Percentiles rank a stretch among this genome's conserved stretches.
phyloP scores from a whole-genome alignment of 2,329 filamentous ascomycete species.

The Dendrostoma leiphaemia region DNA sequence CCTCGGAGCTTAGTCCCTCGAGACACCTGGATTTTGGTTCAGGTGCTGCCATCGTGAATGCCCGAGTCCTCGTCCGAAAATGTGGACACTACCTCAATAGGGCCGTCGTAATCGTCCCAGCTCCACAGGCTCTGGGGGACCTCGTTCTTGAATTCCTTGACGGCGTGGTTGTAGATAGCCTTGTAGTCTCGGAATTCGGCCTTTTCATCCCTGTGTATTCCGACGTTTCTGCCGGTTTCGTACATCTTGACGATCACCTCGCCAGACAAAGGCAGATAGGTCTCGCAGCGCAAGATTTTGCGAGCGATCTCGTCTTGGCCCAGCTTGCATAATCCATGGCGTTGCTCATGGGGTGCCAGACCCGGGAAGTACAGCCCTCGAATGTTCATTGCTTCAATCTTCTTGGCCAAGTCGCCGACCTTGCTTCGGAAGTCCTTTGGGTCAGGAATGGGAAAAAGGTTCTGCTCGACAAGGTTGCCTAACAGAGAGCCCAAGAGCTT shows the following conservation, averaged over 20 bases:
- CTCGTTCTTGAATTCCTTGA: conserved; percentile 5
- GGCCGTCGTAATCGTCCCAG: conserved; percentile 3
- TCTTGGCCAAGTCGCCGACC: conserved; percentile 3
- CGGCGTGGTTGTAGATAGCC: not conserved
- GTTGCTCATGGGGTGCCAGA: conserved; percentile 12
- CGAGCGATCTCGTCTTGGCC: conserved; percentile 10
- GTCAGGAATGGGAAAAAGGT: conserved; percentile 14
- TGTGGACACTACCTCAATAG: not conserved
- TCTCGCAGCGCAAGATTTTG: not conserved
- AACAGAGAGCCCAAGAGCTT: conserved; percentile 18
- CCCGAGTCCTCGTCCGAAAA: conserved; percentile 3
- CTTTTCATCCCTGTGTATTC: not conserved
- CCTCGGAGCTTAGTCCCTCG: not conserved
- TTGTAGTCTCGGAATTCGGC: conserved; percentile 15
- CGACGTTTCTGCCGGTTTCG: conserved; percentile 5
- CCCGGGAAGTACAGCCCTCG: conserved; percentile 10
- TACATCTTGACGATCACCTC: conserved; percentile 13
- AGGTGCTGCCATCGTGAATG: not conserved
- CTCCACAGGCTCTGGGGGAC: conserved; percentile 9
- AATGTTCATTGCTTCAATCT: conserved; percentile 11
- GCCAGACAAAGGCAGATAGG: conserved; percentile 6
- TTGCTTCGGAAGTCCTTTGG: conserved; percentile 3
- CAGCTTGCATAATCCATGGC: conserved; percentile 12
- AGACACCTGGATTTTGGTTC: not conserved
- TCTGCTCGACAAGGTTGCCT: conserved; percentile 10